Evolutionary conservation across 495 filamentous ascomycete genomes (phyloP), one percentile per base, ranked within the genome.

Genomic region (Penicillium parvum): DNA sequence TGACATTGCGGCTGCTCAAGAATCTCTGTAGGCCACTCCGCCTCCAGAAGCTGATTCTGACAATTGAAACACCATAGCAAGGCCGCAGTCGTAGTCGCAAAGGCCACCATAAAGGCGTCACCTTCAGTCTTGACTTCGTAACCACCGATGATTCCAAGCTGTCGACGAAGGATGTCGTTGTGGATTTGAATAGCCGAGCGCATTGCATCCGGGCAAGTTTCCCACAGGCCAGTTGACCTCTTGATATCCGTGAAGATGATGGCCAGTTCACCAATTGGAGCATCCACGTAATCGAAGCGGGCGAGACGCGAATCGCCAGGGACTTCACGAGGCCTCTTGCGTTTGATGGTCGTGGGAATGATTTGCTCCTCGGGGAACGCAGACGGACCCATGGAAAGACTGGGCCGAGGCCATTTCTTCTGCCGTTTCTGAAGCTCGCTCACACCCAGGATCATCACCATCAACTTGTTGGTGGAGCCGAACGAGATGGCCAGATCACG

Each of bases 71-170:
- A 90, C 92, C 92, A 99, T 16, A 96, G 74, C 27, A 99, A 69
- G 4, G 92, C 90, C 7, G 89, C 87, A 0, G 92, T 97, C 2
- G 89, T 88, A 1, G 94, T 96, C 3, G 88, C 85, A 65, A 99
- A 99, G 22, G 89, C 92, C 11, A 99, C 92, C 90, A 99, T 96
- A 63, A 99, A 99, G 26, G 94, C 92, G 66, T 99, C 92, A 47
- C 92, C 92, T 85, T 99, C 92, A 0, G 92, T 97, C 73, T 99
- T 99, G 60, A 99, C 90, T 66, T 99, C 92, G 57, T 96, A 99
- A 0, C 92, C 92, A 56, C 92, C 94, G 43, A 96, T 90, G 38
- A 90, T 84, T 23, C 91, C 81, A 40, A 99, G 75, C 53, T 96
- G 90, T 20, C 94, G 82, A 29, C 92, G 86, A 78, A 99, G 89